Evolutionary conservation across 108 stramenopile genomes (phyloP), one percentile per base, ranked within the genome.

Genomic region (Bacterosira constricta): DNA sequence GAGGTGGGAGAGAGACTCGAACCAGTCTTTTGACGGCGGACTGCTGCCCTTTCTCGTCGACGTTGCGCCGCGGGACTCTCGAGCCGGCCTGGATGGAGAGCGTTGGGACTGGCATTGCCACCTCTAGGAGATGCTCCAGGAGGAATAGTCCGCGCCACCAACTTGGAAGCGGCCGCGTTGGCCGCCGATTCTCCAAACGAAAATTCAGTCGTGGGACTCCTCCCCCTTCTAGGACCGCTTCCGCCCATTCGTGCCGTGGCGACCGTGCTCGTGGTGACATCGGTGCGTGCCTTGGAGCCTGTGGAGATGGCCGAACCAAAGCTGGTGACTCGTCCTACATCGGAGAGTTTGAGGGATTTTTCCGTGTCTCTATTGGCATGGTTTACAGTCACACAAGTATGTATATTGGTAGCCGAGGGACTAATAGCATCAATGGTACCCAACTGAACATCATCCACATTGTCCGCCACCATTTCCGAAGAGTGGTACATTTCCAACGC

Each of bases 401-500:
- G 41, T 42, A n/a, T 54, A 2, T 29, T 17, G 15, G 53, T 34
- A 34, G 34, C 31, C 17, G 53, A 32, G 15, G 50, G 52, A 27
- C 52, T 46, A 41, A 71, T 46, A n/a, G 38, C 69, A 35, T 79
- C 77, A 36, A 70, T 53, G 15, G 70, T 71, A 17, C 78, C 78
- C 11, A 79, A 51, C 17, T 39, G 70, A 38, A 35, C 52, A 63
- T 79, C 78, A 41, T 79, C 71, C 0, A 79, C 71, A 62, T 79
- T 79, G 57, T 79, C 78, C 21, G 64, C 64, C 38, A 79, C 78
- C 71, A 79, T 71, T 36, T 72, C 78, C 32, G 51, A 47, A 11
- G 78, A 67, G 23, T 79, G 46, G 66, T 79, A 79, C 66, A 79
- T 79, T 18, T 79, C 27, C 46, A 79, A 31, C 12, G 78, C 78